Base-by-base conservation (phyloP, 345 rosid species). In the Lepidium sativum region DNA sequence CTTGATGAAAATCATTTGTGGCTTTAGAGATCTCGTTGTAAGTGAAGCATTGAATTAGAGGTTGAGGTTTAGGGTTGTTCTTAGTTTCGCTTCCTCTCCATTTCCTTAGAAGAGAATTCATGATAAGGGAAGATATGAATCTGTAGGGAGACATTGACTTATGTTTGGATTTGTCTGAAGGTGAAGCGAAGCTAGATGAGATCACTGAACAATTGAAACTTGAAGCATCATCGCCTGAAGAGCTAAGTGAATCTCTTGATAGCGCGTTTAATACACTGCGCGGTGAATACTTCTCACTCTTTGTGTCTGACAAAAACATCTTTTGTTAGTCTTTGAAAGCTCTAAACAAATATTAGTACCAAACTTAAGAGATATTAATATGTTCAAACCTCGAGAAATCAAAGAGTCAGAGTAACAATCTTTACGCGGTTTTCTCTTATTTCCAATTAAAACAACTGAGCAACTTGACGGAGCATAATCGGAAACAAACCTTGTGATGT, bases 21-120 rank as follows among this genome's bases (percentile, higher is more conserved):
- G 96, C 94, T 37, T 59, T 80, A 44, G 90, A 80, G 37, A 89
- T 86, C 79, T 92, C 94, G 42, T 78, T 77, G 14, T 82, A 85
- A 73, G 69, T 82, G 80, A 89, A 92, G 78, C 96, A 86, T 32
- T 61, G 81, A 11, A 92, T 65, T 29, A 82, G 58, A 54, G 89
- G 85, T 69, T 77, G 81, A 23, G 63, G 75, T 57, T 74, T 84
- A 65, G 68, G 69, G 25, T 76, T 68, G 17, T 49, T 74, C 12
- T 68, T 63, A 32, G 76, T 57, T 8, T 72, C 71, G 2, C 17
- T 17, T 59, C 66, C 77, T 77, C 80, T 69, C 77, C 56, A 73
- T 82, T 42, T 86, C 21, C 86, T 79, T 35, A 81, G 14, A 17
- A 86, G 84, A 5, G 94, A 89, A 43, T 59, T 56, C 37, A 89